Base-by-base conservation (phyloP, 805 yeast genomes). In the Suhomyces vadensis region DNA sequence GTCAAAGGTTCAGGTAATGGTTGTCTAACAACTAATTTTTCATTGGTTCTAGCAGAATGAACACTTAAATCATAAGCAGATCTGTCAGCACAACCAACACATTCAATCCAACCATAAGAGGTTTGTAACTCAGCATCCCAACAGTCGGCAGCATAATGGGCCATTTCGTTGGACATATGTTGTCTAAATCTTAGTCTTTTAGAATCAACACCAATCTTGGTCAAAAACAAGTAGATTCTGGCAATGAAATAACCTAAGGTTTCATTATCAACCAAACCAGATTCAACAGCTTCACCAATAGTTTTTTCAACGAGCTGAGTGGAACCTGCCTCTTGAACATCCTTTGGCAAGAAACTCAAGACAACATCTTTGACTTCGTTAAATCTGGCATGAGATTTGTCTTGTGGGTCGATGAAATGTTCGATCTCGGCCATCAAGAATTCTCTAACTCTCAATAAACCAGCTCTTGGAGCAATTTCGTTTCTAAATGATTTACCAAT, bases 31-130 rank as follows among this genome's bases (percentile, higher is more conserved):
- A 90, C 91, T 57, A 94, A 75, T 71, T 90, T 92, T 74, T 89
- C 97, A 70, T 89, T 89, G 46, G 99, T 94, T 71, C 87, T 87
- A 45, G 92, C 94, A 36, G 97, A 72, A 66, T 94, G 99, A 49
- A 95, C 99, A 39, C 92, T 79, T 68, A 94, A 81, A 73, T 94
- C 99, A 65, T 89, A 94, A 33, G 99, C 99, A 37, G 96, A 87
- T 76, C 99, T 83, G 73, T 94, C 99, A 53, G 99, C 99, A 75
- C 98, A 94, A 56, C 99, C 99, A 65, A 94, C 97, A 83, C 99
- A 95, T 75, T 94, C 99, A 58, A 94, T 87, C 99, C 99, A 94
- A 58, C 99, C 99, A 60, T 89, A 94, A 25, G 97, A 88, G 35
- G 97, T 84, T 57, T 87, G 83, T 60, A 94, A 77, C 75, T 94